phyloP scores from a whole-genome alignment of 148 eudicot species.

The Vaccinium vitisidaea region DNA sequence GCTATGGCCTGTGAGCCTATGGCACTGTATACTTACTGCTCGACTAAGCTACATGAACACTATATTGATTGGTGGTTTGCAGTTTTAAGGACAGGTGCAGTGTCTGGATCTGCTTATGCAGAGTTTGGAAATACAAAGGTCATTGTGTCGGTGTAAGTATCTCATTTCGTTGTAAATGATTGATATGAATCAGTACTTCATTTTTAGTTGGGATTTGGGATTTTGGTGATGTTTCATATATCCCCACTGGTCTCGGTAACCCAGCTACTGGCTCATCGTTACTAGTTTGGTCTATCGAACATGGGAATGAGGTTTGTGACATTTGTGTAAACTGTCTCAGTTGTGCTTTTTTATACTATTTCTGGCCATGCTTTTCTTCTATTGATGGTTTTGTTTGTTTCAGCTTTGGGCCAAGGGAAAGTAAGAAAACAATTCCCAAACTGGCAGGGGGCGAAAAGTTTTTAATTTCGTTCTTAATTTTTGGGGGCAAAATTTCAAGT shows the following conservation, averaged over 20 bases:
- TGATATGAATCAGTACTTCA: no score
- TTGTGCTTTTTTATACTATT: background rate
- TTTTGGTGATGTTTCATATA: background rate
- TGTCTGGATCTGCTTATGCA: conserved; percentile 94
- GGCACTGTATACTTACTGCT: background rate
- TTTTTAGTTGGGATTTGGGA: background rate
- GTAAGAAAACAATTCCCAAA: conserved; percentile 74
- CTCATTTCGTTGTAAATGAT: background rate
- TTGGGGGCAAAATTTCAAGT: no score
- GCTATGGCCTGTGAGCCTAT: background rate
- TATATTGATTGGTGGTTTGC: conserved; percentile 25
- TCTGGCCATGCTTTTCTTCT: background rate
- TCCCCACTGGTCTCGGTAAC: no score
- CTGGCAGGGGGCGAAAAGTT: no score
- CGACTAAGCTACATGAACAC: background rate
- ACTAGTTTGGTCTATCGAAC: no score
- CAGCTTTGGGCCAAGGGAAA: conserved; percentile 97
- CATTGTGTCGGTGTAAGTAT: conserved; percentile 95
- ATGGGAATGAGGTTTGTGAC: no score
- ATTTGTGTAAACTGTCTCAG: background rate
- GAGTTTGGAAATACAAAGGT: conserved; percentile 95
- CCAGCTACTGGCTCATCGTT: background rate
- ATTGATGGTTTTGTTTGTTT: background rate
- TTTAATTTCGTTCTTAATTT: no score
- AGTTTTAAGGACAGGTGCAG: conserved; percentile 86